phyloP scores from a whole-genome alignment of 148 eudicot genomes.

The Gaultheria prostrata region DNA sequence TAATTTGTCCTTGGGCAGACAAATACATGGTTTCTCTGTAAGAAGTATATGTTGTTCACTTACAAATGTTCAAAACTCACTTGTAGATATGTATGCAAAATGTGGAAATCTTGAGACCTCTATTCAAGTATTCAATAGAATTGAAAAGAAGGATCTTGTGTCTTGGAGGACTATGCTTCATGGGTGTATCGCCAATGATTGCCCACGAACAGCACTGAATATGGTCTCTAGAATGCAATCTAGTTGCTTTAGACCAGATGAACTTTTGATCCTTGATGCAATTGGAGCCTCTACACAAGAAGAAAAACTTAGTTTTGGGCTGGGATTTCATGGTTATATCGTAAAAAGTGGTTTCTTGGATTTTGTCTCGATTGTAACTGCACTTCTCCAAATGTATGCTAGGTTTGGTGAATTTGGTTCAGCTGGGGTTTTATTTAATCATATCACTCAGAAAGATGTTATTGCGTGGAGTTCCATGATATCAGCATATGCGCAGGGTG shows the following conservation, averaged over 20 bases:
- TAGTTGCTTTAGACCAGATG: conserved; percentile 35
- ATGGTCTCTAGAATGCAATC: conserved; percentile 31
- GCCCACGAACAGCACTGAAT: conserved; percentile 35
- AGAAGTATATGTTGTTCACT: conserved; percentile 26
- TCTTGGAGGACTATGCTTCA: conserved; percentile 64
- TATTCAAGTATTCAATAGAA: conserved; percentile 31
- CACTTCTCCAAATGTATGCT: conserved; percentile 59
- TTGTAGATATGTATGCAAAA: conserved; percentile 62
- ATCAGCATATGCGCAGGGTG: conserved; percentile 54
- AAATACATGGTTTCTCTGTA: conserved; percentile 50
- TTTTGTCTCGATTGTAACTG: conserved; percentile 44
- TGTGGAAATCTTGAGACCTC: conserved; percentile 42
- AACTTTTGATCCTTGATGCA: conserved; percentile 36
- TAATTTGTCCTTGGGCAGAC: conserved; percentile 39
- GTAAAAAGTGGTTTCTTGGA: conserved; percentile 41
- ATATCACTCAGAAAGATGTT: conserved; percentile 47
- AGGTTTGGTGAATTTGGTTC: conserved; percentile 40
- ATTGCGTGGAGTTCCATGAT: conserved; percentile 71
- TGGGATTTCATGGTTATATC: conserved; percentile 39
- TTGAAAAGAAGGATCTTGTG: conserved; percentile 41
- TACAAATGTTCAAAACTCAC: conserved; percentile 50
- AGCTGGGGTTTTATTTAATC: conserved; percentile 41
- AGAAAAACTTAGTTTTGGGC: conserved; percentile 32
- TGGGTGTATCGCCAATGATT: conserved; percentile 44
- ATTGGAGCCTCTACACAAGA: conserved; percentile 38